phyloP scores from a whole-genome alignment of 805 yeast species.

The Ogataea haglerorum region DNA sequence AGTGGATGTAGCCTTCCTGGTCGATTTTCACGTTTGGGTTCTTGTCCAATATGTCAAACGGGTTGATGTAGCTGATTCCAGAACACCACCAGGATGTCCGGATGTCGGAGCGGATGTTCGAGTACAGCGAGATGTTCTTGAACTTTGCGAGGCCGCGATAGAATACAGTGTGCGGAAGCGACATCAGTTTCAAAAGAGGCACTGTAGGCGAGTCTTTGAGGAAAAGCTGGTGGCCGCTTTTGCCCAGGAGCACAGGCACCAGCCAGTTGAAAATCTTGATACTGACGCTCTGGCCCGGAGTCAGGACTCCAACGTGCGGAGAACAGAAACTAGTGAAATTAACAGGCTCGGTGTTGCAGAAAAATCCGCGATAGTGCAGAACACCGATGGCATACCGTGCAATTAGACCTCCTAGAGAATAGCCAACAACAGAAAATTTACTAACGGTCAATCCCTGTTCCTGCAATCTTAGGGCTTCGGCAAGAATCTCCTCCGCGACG shows the following conservation, averaged over 20 bases:
- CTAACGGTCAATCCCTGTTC: slow-evolving; percentile 40
- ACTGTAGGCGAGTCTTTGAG: slow-evolving; percentile 41
- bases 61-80: slow-evolving; percentile 61
- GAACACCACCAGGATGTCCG: slow-evolving; percentile 84
- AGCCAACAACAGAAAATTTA: slow-evolving; percentile 78
- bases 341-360: slow-evolving; percentile 53
- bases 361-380: slow-evolving; percentile 49
- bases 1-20: slow-evolving; percentile 41
- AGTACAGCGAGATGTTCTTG: slow-evolving; percentile 55
- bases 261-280: slow-evolving; percentile 56
- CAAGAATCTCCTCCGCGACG: slow-evolving; percentile 62
- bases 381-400: slow-evolving; percentile 80
- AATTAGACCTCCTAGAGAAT: slow-evolving; percentile 85
- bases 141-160: slow-evolving; percentile 53
- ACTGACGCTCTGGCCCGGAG: slow-evolving; percentile 52
- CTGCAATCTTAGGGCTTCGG: slow-evolving; percentile 30
- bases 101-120: slow-evolving; percentile 76
- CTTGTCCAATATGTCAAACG: slow-evolving; percentile 42
- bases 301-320: slow-evolving; percentile 66
- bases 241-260: slow-evolving; percentile 65
- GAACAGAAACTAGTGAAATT: slow-evolving; percentile 62
- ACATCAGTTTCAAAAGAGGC: slow-evolving; percentile 66
- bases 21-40: slow-evolving; percentile 35
- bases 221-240: slow-evolving; percentile 73
- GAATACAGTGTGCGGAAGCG: slow-evolving; percentile 59